These are phyloP conservation scores for Ogataea pini DNA, from an alignment of 805 yeast genomes.

Conservation along the genomic window DNA sequence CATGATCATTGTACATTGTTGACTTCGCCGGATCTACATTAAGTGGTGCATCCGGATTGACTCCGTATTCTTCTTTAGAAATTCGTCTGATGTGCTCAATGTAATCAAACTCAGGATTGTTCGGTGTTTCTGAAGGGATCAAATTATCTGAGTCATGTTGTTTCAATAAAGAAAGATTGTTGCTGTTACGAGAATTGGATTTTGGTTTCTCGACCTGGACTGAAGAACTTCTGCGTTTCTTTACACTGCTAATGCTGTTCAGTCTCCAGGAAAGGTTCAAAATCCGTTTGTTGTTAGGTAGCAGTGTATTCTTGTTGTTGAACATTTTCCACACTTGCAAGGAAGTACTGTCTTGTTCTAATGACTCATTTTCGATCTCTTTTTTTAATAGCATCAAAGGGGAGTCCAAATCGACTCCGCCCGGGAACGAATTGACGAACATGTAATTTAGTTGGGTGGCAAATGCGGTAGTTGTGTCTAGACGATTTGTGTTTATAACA, in stretches of 20 bases:
- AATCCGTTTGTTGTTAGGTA: constrained; percentile 38
- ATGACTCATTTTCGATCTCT: constrained; percentile 34
- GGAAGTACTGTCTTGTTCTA: constrained; percentile 31
- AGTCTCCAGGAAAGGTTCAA: constrained; percentile 39
- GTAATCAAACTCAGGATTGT: constrained; percentile 37
- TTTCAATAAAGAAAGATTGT: constrained; percentile 21
- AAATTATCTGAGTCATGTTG: constrained; percentile 21
- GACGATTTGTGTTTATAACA: too few species aligned
- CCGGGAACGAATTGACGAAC: constrained; percentile 6
- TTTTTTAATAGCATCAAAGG: constrained; percentile 26
- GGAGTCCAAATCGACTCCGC: constrained; percentile 13
- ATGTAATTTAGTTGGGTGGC: background rate
- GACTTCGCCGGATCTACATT: constrained; percentile 8
- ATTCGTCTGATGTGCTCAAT: constrained; percentile 39
- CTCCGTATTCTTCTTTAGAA: constrained; percentile 37
- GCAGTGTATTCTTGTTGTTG: constrained; percentile 34
- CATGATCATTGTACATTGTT: constrained; percentile 15
- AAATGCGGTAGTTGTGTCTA: background rate
- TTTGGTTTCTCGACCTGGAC: constrained; percentile 4
- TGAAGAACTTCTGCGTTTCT: constrained; percentile 18
- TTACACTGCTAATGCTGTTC: constrained; percentile 33
- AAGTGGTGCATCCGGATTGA: constrained; percentile 25
- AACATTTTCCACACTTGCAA: constrained; percentile 39
- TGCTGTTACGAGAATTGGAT: constrained; percentile 10
- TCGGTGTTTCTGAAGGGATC: constrained; percentile 22